Evolutionary conservation across 129 eudicot species (phyloP).

Genomic region (Oenanthe sinensis): DNA sequence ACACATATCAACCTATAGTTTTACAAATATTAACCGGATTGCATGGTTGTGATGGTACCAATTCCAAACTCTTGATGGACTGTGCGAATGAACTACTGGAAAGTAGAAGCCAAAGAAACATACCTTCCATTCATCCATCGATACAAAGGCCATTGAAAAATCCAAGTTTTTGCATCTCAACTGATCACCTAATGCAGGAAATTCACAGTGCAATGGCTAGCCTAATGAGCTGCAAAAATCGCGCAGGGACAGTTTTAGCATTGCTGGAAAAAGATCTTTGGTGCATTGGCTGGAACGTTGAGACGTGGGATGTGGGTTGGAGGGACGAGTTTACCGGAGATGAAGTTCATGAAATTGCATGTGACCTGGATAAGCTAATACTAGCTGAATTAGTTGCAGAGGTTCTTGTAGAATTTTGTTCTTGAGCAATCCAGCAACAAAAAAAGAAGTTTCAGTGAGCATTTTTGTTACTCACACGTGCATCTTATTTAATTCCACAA

Average conservation of each 20-base stretch:
- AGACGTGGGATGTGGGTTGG: conserved; percentile 62
- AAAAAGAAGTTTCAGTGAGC: too few relatives aligned
- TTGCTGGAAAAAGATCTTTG: conserved; percentile 50
- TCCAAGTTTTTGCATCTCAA: conserved; percentile 21
- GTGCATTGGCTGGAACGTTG: conserved; percentile 22
- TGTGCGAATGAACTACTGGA: conserved; percentile 47
- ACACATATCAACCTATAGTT: conserved; percentile 16
- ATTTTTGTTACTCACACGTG: neutral
- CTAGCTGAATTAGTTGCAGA: conserved; percentile 49
- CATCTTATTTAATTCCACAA: neutral
- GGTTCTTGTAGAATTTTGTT: conserved; percentile 31
- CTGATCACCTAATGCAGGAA: conserved; percentile 30
- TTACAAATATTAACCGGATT: conserved; percentile 11
- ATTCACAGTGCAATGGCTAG: conserved; percentile 33
- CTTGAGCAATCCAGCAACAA: neutral
- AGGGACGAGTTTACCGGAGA: conserved; percentile 34
- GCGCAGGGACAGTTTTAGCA: conserved; percentile 16
- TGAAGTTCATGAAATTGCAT: conserved; percentile 48
- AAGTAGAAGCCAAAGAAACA: conserved; percentile 22
- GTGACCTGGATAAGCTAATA: conserved; percentile 47
- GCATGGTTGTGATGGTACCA: conserved; percentile 15
- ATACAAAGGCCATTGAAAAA: conserved; percentile 10
- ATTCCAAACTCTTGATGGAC: conserved; percentile 30
- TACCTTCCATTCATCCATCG: conserved; percentile 15
- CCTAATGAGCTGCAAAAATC: conserved; percentile 27